A percentile compares a stretch with the other conserved stretches of the same genome.
Conservation (phyloP, 148 eudicot species). For the Drosera capensis region DNA sequence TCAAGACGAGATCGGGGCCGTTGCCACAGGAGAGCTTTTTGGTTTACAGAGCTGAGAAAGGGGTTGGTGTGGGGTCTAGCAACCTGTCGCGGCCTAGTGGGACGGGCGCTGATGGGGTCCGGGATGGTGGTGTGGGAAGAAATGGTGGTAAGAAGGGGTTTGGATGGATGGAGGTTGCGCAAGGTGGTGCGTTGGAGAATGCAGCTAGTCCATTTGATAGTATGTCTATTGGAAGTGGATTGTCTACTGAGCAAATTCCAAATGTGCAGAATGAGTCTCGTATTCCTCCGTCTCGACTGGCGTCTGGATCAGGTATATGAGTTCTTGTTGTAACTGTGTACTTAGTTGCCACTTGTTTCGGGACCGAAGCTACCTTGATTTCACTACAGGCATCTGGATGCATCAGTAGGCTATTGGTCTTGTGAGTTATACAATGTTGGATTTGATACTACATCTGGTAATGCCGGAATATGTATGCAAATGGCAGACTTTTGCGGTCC, state of each 20-base stretch:
- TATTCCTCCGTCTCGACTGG: constrained; percentile 40
- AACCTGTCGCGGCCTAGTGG: constrained; percentile 40
- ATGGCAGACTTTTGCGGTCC: too few relatives aligned
- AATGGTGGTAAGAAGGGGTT: constrained; percentile 23
- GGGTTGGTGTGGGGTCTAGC: constrained; percentile 49
- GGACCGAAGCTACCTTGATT: too few relatives aligned
- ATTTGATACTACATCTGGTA: too few relatives aligned
- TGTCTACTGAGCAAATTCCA: constrained; percentile 37
- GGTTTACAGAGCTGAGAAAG: constrained; percentile 54
- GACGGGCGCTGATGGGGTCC: constrained; percentile 4
- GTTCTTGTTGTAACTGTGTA: background rate
- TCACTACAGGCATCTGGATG: too few relatives aligned
- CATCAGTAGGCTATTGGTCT: too few relatives aligned
- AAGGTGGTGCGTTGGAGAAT: constrained; percentile 20
- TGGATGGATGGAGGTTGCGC: constrained; percentile 22
- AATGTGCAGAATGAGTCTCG: constrained; percentile 15
- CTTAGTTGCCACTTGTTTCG: background rate
- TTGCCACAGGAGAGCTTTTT: constrained; percentile 95
- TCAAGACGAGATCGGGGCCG: constrained; percentile 96
- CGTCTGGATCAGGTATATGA: constrained; percentile 53
- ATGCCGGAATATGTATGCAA: too few relatives aligned
- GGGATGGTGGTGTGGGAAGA: constrained; percentile 15
- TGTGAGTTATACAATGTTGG: too few relatives aligned
- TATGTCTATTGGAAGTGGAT: constrained; percentile 43
- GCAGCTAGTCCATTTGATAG: constrained; percentile 44